Percentiles rank a stretch among this genome's conserved stretches.
These are phyloP conservation scores for Eimeria falciformis DNA, from an alignment of 169 alveolate species.

Conservation along the genomic window DNA sequence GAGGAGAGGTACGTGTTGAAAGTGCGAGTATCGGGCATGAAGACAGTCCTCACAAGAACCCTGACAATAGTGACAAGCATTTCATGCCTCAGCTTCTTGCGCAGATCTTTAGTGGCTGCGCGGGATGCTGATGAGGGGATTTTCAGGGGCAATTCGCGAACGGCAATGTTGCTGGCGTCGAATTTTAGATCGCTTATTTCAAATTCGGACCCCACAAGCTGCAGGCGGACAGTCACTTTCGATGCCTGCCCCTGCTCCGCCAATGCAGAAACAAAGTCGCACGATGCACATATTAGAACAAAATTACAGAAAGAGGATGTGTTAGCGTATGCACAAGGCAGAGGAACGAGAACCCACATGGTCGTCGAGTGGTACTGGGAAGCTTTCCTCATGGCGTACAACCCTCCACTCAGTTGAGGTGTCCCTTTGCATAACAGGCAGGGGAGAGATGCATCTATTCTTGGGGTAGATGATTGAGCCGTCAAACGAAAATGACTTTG, in stretches of 20 bases:
- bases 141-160: conserved; percentile 59
- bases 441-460: background rate
- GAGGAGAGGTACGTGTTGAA: conserved; percentile 71
- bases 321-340: background rate
- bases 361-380: conserved; percentile 54
- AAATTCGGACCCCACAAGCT: conserved; percentile 49
- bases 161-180: conserved; percentile 30
- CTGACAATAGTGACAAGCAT: conserved; percentile 39
- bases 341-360: conserved; percentile 8
- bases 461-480: background rate
- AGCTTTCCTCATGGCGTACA: conserved; percentile 56
- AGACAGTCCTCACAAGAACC: conserved; percentile 63
- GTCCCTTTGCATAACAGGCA: no score
- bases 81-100: conserved; percentile 29
- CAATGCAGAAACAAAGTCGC: background rate
- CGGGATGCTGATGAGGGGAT: background rate
- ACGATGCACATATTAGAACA: background rate
- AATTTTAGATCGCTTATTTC: conserved; percentile 50
- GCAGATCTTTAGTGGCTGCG: background rate
- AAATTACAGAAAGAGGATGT: background rate
- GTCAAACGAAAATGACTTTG: background rate
- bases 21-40: conserved; percentile 40
- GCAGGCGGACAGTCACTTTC: conserved; percentile 56
- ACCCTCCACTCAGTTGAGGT: no score
- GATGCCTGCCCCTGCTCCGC: conserved; percentile 66